Evolutionary conservation across 139 green algal species (phyloP).

Genomic region (Raphidocelis subcapitata): DNA sequence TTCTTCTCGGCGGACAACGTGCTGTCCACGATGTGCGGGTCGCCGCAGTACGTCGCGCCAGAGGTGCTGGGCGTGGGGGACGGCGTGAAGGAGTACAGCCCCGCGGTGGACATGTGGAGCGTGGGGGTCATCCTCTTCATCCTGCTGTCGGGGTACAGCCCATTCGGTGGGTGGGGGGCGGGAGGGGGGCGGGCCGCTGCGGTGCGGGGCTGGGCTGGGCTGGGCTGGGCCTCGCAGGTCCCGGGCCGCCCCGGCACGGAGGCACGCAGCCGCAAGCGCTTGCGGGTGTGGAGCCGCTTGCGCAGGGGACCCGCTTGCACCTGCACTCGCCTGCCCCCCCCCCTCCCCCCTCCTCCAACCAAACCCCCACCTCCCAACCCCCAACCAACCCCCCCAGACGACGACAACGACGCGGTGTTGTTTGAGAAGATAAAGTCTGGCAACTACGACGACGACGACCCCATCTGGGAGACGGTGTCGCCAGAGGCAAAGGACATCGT

Average conservation of each 20-base stretch:
- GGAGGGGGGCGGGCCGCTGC: too few relatives aligned
- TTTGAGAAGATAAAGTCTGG: constrained; percentile 82
- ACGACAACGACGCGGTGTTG: constrained; percentile 75
- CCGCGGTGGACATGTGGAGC: constrained; percentile 80
- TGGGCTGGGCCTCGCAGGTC: too few relatives aligned
- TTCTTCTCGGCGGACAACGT: constrained; percentile 72
- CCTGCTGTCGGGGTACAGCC: constrained; percentile 65
- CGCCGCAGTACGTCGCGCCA: constrained; percentile 69
- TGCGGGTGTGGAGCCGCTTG: too few relatives aligned
- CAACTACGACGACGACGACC: constrained; percentile 77
- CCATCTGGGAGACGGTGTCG: constrained; percentile 73
- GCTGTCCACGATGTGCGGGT: constrained; percentile 72
- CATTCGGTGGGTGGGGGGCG: constrained; percentile 64
- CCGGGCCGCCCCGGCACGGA: too few relatives aligned
- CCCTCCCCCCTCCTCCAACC: too few relatives aligned
- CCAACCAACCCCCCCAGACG: constrained; percentile 42
- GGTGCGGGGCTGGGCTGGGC: too few relatives aligned
- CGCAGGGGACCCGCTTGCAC: too few relatives aligned
- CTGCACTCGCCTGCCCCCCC: too few relatives aligned
- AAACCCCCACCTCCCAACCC: too few relatives aligned
- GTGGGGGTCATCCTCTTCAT: constrained; percentile 80
- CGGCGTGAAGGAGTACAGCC: constrained; percentile 60
- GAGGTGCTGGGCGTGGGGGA: constrained; percentile 73
- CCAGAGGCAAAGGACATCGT: constrained; percentile 71
- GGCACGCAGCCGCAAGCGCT: not conserved